Conservation (phyloP, 257 asterid species). For the Solanum dulcamara region DNA sequence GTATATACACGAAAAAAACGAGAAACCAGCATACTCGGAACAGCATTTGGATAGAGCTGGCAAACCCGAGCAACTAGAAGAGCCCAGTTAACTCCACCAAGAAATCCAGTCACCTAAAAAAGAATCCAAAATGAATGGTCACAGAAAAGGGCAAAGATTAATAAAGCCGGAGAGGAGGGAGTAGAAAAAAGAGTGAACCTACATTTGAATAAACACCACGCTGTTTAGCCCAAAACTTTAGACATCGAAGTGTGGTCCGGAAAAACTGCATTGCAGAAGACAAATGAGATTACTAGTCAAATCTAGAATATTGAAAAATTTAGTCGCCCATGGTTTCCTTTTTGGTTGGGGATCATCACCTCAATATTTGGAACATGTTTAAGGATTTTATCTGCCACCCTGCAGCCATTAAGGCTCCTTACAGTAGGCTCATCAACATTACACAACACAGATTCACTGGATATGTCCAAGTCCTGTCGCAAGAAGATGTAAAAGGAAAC, state of each 20-base stretch:
- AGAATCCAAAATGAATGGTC: not conserved
- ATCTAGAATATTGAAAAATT: not conserved
- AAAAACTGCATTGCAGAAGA: slow-evolving; percentile 37
- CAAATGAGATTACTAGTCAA: not conserved
- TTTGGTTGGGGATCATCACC: slow-evolving; percentile 25
- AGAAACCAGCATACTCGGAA: slow-evolving; percentile 89
- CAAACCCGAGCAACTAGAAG: slow-evolving; percentile 92
- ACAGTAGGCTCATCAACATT: slow-evolving; percentile 86
- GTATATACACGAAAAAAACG: slow-evolving; percentile 88
- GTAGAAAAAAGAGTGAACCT: slow-evolving; percentile 6
- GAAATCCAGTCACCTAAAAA: slow-evolving; percentile 89
- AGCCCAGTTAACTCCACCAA: slow-evolving; percentile 98
- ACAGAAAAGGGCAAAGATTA: not conserved
- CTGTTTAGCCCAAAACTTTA: slow-evolving; percentile 88
- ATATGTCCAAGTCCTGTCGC: slow-evolving; percentile 80
- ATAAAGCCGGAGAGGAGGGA: not conserved
- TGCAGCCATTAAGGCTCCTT: slow-evolving; percentile 91
- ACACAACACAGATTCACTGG: slow-evolving; percentile 52
- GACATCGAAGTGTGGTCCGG: slow-evolving; percentile 64
- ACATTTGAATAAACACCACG: slow-evolving; percentile 97
- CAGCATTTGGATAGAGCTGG: slow-evolving; percentile 87
- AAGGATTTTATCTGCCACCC: slow-evolving; percentile 93
- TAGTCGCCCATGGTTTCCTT: not conserved
- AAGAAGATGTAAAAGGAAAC: not conserved
- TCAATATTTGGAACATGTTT: slow-evolving; percentile 80